Evolutionary conservation across 306 rosid genomes (phyloP).

Genomic region (Crataegus laevigata): DNA sequence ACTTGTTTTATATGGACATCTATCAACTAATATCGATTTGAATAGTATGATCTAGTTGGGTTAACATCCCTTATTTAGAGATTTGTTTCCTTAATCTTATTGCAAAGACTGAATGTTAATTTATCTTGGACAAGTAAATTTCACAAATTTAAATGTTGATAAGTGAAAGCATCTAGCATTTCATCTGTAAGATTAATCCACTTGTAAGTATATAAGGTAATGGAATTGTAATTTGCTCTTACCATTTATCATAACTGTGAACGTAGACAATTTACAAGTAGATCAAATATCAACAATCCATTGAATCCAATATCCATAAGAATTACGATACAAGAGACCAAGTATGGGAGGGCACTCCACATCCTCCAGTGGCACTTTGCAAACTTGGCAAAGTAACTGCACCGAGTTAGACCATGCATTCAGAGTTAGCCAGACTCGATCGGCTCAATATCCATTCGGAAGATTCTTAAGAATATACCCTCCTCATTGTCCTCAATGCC

Average conservation of each 20-base stretch:
- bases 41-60: neutral
- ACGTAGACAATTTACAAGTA: neutral
- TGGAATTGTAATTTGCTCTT: neutral
- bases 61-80: neutral
- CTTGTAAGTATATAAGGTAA: neutral
- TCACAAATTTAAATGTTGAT: neutral
- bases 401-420: neutral
- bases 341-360: neutral
- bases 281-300: neutral
- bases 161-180: neutral
- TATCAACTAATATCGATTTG: too few relatives aligned
- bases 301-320: neutral
- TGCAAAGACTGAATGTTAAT: neutral
- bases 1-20: neutral
- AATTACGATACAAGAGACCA: neutral
- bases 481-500: neutral
- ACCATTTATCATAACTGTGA: neutral
- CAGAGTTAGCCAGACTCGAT: too few relatives aligned
- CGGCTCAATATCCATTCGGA: neutral
- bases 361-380: neutral
- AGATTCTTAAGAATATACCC: slow-evolving; percentile 8
- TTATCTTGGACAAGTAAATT: neutral
- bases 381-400: neutral
- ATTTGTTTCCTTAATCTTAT: neutral
- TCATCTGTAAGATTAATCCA: neutral